These are phyloP conservation scores for Lophiostoma macrostomum DNA, from an alignment of 495 filamentous ascomycete genomes.

Conservation along the genomic window DNA sequence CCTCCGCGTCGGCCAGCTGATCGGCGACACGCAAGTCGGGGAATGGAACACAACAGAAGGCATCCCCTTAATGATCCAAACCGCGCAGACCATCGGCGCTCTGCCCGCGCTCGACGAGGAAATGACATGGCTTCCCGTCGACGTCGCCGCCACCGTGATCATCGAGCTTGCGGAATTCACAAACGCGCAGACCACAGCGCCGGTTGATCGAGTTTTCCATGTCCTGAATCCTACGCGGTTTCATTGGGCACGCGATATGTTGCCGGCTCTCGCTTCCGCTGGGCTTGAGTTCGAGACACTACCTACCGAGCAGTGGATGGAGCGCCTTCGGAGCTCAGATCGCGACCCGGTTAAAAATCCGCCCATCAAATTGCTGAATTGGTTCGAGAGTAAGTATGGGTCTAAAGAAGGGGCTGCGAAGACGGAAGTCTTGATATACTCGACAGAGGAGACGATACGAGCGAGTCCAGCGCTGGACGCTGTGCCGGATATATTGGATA, in stretches of 20 bases:
- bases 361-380: conserved; percentile 58
- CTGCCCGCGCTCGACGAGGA: conserved; percentile 49
- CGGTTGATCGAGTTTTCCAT: too few relatives aligned
- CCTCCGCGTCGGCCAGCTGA: conserved; percentile 59
- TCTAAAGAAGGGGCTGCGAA: too few relatives aligned
- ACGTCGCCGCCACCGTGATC: conserved; percentile 49
- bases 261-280: conserved; percentile 46
- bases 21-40: conserved; percentile 51
- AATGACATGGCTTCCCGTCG: conserved; percentile 55
- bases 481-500: too few relatives aligned
- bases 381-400: conserved; percentile 44
- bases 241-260: conserved; percentile 50
- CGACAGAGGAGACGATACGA: too few relatives aligned
- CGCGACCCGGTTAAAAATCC: conserved; percentile 54
- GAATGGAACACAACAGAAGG: conserved; percentile 61
- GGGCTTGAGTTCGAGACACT: conserved; percentile 50
- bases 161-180: conserved; percentile 52
- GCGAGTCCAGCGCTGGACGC: too few relatives aligned
- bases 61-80: conserved; percentile 55
- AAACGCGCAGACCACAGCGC: conserved; percentile 45
- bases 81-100: conserved; percentile 47
- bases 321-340: conserved; percentile 44
- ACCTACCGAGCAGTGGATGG: conserved; percentile 49
- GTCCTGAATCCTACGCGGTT: too few relatives aligned
- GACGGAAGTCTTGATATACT: too few relatives aligned